Percentiles rank a stretch among this genome's conserved stretches.
Evolutionary conservation across 768 basidiomycete species (phyloP).

Genomic region (Nevesoporus exiguus): DNA sequence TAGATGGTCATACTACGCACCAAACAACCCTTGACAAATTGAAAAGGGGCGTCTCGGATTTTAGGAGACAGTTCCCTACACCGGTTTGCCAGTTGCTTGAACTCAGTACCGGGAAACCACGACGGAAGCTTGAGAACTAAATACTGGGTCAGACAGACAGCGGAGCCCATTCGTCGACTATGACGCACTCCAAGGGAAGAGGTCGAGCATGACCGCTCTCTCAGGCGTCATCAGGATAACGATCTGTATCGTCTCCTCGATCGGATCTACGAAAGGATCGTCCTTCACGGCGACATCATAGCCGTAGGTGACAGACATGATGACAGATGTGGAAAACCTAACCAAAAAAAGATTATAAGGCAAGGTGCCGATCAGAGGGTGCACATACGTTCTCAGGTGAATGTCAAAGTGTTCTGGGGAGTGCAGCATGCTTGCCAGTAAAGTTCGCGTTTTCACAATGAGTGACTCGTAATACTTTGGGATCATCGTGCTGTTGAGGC

Average conservation of each 20-base stretch:
- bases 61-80: constrained; percentile 10
- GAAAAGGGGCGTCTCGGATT: constrained; percentile 19
- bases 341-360: not conserved
- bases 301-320: constrained; percentile 22
- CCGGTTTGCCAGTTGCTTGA: constrained; percentile 8
- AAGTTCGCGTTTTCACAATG: not conserved
- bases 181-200: constrained; percentile 21
- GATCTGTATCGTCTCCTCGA: constrained; percentile 12
- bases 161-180: not conserved
- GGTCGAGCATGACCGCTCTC: constrained; percentile 15
- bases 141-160: not conserved
- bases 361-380: not conserved
- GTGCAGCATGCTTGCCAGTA: constrained; percentile 12
- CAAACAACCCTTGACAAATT: constrained; percentile 23
- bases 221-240: constrained; percentile 18
- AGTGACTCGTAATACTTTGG: constrained; percentile 13
- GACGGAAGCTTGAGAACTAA: constrained; percentile 20
- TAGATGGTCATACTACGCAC: constrained; percentile 1
- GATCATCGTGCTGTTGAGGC: constrained; percentile 10
- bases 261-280: constrained; percentile 16
- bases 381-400: constrained; percentile 17
- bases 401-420: constrained; percentile 15
- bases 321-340: constrained; percentile 19
- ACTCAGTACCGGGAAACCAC: constrained; percentile 16
- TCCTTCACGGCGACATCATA: constrained; percentile 17